phyloP scores from a whole-genome alignment of 306 rosid genomes.

The Prunus persica region Prunus_persica_NCBIv2 NC_034011.1:2615501-2616000 shows the following conservation, averaged over 20 bases:
- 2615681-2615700: constrained; percentile 92
- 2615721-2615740: constrained; percentile 89
- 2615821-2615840: constrained; percentile 77
- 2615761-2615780: constrained; percentile 91
- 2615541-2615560: constrained; percentile 99
- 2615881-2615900: background rate
- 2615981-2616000: background rate
- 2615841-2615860: constrained; percentile 43
- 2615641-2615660: constrained; percentile 88
- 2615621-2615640: constrained; percentile 90
- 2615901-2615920: background rate
- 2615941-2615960: background rate
- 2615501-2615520: constrained; percentile 86
- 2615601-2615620: constrained; percentile 88
- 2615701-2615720: constrained; percentile 99
- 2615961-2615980: background rate
- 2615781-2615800: constrained; percentile 92
- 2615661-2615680: constrained; percentile 85
- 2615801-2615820: constrained; percentile 88
- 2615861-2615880: background rate
- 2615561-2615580: constrained; percentile 92
- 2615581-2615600: constrained; percentile 69
- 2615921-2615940: background rate
- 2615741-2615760: constrained; percentile 82
- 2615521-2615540: constrained; percentile 79